Base-by-base conservation (phyloP, 805 yeast genomes). In the Komagataella pastoris region DNA sequence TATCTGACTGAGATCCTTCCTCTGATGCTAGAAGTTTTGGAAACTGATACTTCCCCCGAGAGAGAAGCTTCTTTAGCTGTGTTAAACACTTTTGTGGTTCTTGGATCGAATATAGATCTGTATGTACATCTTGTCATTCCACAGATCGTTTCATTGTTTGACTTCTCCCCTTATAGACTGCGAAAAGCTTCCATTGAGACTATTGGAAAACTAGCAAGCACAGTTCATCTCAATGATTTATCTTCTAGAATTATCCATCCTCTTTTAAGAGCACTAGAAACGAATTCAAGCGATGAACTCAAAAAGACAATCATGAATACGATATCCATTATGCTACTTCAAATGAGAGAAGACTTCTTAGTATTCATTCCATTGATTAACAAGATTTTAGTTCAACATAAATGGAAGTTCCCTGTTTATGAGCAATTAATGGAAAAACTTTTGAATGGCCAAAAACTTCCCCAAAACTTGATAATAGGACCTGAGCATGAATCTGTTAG, bases 231-330 rank as follows among this genome's bases (percentile, higher is more conserved):
- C 52, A 81, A 80, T 52, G 98, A 91, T 57, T 84, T 89, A 88
- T 83, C 96, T 0, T 85, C 97, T 1, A 73, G 97, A 55, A 85
- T 93, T 50, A 79, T 93, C 24, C 97, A 91, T 58, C 91, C 97
- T 0, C 65, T 93, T 10, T 67, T 90, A 6, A 69, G 97, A 52
- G 83, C 88, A 0, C 66, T 93, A 44, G 66, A 67, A 7, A 62
- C 61, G 24, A 58, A 55, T 17, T 65, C 67, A 3, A 72, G 72
- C 53, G 85, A 79, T 7, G 96, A 85, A 24, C 65, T 89, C 7
- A 75, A 77, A 40, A 71, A 69, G 10, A 77, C 84, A 0, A 75
- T 88, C 0, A 77, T 90, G 75, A 88, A 86, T 54, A 86, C 98
- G 0, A 66, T 93, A 48, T 81, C 96, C 57, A 73, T 87, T 52